Conservation (phyloP, 306 rosid species). For the Cucumis hystrix region DNA sequence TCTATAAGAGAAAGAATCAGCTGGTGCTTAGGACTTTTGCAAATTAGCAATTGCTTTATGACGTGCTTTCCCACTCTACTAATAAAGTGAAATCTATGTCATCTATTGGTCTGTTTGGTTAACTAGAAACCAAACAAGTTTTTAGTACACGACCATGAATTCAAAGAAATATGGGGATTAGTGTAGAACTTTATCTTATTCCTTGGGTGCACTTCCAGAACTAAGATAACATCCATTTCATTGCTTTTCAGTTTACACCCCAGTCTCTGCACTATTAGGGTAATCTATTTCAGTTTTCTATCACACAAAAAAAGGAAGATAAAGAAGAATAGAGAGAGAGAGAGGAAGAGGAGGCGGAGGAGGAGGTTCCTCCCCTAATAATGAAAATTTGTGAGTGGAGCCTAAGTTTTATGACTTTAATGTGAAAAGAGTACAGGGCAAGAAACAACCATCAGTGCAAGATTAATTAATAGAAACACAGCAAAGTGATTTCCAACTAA, state of each 20-base stretch:
- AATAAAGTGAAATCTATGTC: neutral
- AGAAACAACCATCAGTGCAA: neutral
- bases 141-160: neutral
- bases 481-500: constrained; percentile 16
- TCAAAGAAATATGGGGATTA: neutral
- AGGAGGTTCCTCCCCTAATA: neutral
- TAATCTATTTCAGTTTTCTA: neutral
- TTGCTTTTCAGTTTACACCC: neutral
- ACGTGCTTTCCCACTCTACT: neutral
- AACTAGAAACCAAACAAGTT: neutral
- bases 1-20: neutral
- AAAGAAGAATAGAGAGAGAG: no score
- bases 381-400: neutral
- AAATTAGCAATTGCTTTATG: neutral
- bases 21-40: neutral
- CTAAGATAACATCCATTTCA: neutral
- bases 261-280: neutral
- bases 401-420: neutral
- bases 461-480: constrained; percentile 2
- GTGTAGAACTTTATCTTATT: neutral
- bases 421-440: neutral
- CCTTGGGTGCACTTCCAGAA: neutral
- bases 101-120: neutral
- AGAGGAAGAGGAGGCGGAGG: no score
- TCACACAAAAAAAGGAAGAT: no score